Conservation (phyloP, 768 basidiomycete species). For the Pleurotus sapidus region DNA sequence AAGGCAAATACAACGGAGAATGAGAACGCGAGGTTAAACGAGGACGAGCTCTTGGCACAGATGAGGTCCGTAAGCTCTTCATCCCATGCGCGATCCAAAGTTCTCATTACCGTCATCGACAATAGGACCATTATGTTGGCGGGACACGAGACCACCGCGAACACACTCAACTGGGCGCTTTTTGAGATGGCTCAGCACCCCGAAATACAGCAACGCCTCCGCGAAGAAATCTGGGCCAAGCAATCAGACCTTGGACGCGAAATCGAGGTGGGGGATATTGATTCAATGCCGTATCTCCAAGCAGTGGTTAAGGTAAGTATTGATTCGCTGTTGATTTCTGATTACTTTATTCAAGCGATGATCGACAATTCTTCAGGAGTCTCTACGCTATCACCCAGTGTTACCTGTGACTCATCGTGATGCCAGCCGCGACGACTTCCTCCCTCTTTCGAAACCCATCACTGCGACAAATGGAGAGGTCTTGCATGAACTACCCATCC, state of each 20-base stretch:
- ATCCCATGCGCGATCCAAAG: not conserved
- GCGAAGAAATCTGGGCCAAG: not conserved
- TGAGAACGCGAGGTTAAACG: conserved; percentile 36
- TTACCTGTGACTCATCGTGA: conserved; percentile 15
- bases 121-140: conserved; percentile 9
- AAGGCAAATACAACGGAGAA: conserved; percentile 53
- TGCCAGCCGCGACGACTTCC: conserved; percentile 10
- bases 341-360: not conserved
- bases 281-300: conserved; percentile 41
- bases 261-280: conserved; percentile 39
- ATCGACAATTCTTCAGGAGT: not conserved
- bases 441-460: conserved; percentile 45
- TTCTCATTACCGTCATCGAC: not conserved
- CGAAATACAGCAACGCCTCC: not conserved
- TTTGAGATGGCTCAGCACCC: conserved; percentile 14
- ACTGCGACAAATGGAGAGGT: conserved; percentile 30
- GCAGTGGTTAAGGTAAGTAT: conserved; percentile 13
- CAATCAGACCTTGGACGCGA: conserved; percentile 32
- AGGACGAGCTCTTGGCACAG: conserved; percentile 47
- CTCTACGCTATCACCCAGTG: conserved; percentile 24
- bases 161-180: not conserved
- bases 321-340: not conserved
- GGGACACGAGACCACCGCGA: not conserved
- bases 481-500: conserved; percentile 33
- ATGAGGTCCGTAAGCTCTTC: conserved; percentile 40